These are phyloP conservation scores for Udeniomyces megalosporus DNA, from an alignment of 768 basidiomycete species.

Conservation along the genomic window DNA sequence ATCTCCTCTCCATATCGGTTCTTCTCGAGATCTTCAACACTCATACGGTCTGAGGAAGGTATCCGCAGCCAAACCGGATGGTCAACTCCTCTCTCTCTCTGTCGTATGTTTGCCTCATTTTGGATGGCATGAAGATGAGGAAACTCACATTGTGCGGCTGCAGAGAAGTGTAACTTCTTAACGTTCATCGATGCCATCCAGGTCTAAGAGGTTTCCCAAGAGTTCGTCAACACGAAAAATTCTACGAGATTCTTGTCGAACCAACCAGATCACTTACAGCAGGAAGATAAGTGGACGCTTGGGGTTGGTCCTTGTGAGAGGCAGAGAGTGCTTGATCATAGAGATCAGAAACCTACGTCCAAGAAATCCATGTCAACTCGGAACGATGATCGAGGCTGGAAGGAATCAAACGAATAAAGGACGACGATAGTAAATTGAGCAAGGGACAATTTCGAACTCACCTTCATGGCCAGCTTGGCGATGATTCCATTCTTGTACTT, in stretches of 20 bases:
- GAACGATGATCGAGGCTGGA: no score
- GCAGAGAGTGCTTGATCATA: conserved; percentile 40
- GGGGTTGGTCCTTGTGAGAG: conserved; percentile 22
- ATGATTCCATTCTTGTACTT: conserved; percentile 66
- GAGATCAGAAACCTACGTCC: conserved; percentile 41
- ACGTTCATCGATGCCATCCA: conserved; percentile 69
- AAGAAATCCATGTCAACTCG: no score
- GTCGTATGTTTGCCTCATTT: no score
- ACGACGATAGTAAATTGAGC: not conserved
- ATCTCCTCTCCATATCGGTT: conserved; percentile 76
- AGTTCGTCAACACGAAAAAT: not conserved
- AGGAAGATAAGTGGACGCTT: conserved; percentile 23
- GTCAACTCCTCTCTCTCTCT: no score
- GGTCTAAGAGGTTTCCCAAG: conserved; percentile 35
- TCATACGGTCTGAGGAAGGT: conserved; percentile 42
- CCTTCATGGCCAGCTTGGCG: conserved; percentile 64
- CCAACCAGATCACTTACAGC: conserved; percentile 9
- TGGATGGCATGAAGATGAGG: not conserved
- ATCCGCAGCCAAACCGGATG: not conserved
- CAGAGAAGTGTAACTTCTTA: conserved; percentile 70
- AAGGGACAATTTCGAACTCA: conserved; percentile 22
- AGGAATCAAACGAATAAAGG: no score
- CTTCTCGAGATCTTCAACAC: conserved; percentile 62
- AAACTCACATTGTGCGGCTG: conserved; percentile 52
- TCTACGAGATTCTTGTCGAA: not conserved